phyloP scores from a whole-genome alignment of 495 filamentous ascomycete species.

The Penicillium bovifimosum region DNA sequence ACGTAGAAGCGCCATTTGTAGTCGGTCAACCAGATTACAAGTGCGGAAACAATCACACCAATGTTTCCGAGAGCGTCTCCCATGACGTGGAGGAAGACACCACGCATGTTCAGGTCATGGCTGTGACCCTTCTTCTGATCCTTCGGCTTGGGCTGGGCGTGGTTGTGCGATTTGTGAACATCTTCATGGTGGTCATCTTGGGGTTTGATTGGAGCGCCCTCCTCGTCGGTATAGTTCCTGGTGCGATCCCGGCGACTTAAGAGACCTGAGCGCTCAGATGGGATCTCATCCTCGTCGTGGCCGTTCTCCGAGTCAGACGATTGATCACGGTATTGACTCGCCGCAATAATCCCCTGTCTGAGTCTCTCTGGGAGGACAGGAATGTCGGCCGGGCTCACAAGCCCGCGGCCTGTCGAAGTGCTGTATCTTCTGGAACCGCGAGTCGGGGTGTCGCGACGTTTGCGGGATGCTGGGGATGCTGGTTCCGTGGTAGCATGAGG shows the following conservation, averaged over 20 bases:
- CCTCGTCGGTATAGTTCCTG: conserved; percentile 38
- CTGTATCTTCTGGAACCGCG: conserved; percentile 50
- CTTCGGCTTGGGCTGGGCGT: conserved; percentile 66
- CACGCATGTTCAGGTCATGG: conserved; percentile 97
- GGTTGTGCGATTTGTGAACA: conserved; percentile 59
- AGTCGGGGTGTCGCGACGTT: conserved; percentile 36
- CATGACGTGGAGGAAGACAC: conserved; percentile 92
- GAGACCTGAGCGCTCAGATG: conserved; percentile 36
- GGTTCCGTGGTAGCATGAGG: conserved; percentile 29
- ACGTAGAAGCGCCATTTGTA: conserved; percentile 69
- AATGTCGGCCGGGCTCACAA: conserved; percentile 63
- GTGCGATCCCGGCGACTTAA: conserved; percentile 30
- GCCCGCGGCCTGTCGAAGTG: conserved; percentile 43
- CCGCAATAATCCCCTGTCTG: conserved; percentile 83
- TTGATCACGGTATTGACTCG: conserved; percentile 51
- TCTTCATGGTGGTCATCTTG: conserved; percentile 25
- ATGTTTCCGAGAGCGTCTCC: conserved; percentile 96
- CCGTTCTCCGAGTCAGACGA: conserved; percentile 52
- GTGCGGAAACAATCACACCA: conserved; percentile 88
- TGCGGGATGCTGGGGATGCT: conserved; percentile 23
- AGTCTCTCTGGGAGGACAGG: conserved; percentile 85
- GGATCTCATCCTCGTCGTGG: conserved; percentile 38
- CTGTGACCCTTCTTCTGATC: conserved; percentile 54
- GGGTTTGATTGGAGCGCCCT: conserved; percentile 10
- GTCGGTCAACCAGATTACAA: conserved; percentile 84